These are phyloP conservation scores for Debaryomyces prosopidis DNA, from an alignment of 805 yeast species.

Conservation along the genomic window DNA sequence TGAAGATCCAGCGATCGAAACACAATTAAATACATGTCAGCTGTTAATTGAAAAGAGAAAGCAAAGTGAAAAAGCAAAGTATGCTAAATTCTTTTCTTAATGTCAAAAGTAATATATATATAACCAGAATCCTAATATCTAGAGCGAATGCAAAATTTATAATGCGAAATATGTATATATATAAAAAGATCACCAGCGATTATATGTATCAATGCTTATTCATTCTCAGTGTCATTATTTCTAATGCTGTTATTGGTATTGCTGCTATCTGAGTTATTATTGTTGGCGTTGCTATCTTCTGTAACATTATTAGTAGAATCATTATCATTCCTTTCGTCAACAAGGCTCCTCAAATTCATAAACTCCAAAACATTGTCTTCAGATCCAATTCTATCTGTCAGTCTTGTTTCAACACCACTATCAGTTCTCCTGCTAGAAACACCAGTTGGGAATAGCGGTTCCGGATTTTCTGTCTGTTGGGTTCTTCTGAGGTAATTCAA, in stretches of 20 bases:
- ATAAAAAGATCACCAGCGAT: neutral
- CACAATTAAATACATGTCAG: slow-evolving; percentile 45
- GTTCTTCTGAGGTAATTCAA: slow-evolving; percentile 20
- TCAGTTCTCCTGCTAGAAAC: slow-evolving; percentile 49
- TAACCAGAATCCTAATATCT: too few species aligned
- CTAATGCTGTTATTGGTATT: neutral
- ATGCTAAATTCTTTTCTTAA: slow-evolving; percentile 60
- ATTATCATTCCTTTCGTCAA: slow-evolving; percentile 11
- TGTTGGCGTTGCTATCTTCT: slow-evolving; percentile 1
- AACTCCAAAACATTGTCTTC: slow-evolving; percentile 23
- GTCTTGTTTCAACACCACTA: slow-evolving; percentile 41
- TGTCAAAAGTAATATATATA: neutral
- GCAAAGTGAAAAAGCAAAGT: slow-evolving; percentile 51
- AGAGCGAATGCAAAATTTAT: neutral
- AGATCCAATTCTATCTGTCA: slow-evolving; percentile 10
- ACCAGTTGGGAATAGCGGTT: slow-evolving; percentile 44
- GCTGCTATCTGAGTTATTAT: neutral
- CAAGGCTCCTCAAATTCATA: slow-evolving; percentile 26
- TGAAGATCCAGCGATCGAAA: slow-evolving; percentile 48
- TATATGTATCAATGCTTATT: neutral
- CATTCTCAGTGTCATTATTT: slow-evolving; percentile 2
- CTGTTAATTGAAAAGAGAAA: slow-evolving; percentile 42
- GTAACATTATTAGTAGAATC: slow-evolving; percentile 2
- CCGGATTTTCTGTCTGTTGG: slow-evolving; percentile 5
- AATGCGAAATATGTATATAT: neutral